phyloP scores from a whole-genome alignment of 2,329 filamentous ascomycete species.

The Alternaria gansuensis region DNA sequence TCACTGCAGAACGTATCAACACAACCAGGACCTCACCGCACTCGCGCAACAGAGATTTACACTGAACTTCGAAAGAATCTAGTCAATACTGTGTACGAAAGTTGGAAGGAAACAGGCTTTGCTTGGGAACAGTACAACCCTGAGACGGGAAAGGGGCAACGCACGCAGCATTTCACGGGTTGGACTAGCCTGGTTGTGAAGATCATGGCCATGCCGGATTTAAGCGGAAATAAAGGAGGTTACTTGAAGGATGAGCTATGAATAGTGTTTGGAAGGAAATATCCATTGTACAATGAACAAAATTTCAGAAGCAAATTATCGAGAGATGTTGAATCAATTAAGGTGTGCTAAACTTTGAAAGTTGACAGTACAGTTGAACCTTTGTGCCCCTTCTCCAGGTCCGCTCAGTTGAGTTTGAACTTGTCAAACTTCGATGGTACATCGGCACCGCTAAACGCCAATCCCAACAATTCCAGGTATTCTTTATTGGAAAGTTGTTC shows the following conservation, averaged over 20 bases:
- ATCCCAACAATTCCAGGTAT: too few relatives aligned
- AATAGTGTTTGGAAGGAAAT: not conserved
- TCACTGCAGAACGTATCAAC: slow-evolving; percentile 68
- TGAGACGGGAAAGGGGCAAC: slow-evolving; percentile 89
- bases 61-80: slow-evolving; percentile 80
- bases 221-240: slow-evolving; percentile 45
- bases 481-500: too few relatives aligned
- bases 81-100: slow-evolving; percentile 85
- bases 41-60: slow-evolving; percentile 77
- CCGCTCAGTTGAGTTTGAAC: too few relatives aligned
- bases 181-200: slow-evolving; percentile 99
- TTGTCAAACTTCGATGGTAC: too few relatives aligned
- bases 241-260: slow-evolving; percentile 47
- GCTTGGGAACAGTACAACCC: slow-evolving; percentile 99
- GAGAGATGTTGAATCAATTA: not conserved
- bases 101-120: slow-evolving; percentile 91
- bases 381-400: too few relatives aligned
- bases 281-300: too few relatives aligned
- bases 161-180: slow-evolving; percentile 96
- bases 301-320: too few relatives aligned
- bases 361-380: too few relatives aligned
- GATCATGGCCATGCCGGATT: slow-evolving; percentile 92
- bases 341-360: too few relatives aligned
- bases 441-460: too few relatives aligned
- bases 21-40: slow-evolving; percentile 70